Evolutionary conservation across 2,329 filamentous ascomycete species (phyloP).

Genomic region (Aspergillus puulaauensis): DNA sequence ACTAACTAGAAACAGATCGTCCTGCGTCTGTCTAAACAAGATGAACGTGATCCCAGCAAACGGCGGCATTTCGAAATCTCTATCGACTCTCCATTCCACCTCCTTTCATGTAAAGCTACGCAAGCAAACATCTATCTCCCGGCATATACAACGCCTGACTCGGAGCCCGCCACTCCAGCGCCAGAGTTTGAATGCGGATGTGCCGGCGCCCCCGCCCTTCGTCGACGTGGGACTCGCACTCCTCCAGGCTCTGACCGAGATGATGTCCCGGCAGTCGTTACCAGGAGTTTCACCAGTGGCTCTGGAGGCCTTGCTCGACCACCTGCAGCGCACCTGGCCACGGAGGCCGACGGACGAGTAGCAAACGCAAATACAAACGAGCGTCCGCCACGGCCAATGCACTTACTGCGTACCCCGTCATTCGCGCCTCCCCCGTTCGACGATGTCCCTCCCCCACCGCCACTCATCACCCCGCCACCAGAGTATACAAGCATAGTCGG

Average conservation of each 20-base stretch:
- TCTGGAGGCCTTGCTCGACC: slow-evolving; percentile 45
- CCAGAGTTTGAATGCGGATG: slow-evolving; percentile 65
- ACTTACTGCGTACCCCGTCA: slow-evolving; percentile 77
- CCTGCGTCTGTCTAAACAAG: slow-evolving; percentile 83
- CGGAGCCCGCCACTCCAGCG: slow-evolving; percentile 50
- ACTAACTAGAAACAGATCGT: slow-evolving; percentile 63
- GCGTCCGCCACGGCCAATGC: slow-evolving; percentile 66
- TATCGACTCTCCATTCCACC: slow-evolving; percentile 92
- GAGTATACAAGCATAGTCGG: slow-evolving; percentile 79
- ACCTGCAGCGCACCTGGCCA: slow-evolving; percentile 50
- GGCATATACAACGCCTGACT: slow-evolving; percentile 66
- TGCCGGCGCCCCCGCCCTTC: slow-evolving; percentile 59
- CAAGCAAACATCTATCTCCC: slow-evolving; percentile 85
- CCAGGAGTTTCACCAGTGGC: slow-evolving; percentile 41
- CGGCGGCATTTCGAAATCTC: slow-evolving; percentile 92
- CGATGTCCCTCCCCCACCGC: slow-evolving; percentile 73
- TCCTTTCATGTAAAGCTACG: slow-evolving; percentile 89
- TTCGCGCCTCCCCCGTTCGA: slow-evolving; percentile 88
- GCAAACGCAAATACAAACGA: slow-evolving; percentile 3
- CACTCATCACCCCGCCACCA: slow-evolving; percentile 76
- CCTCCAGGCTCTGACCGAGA: slow-evolving; percentile 28
- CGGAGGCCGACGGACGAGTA: slow-evolving; percentile 46
- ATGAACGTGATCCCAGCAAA: slow-evolving; percentile 73
- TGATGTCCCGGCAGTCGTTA: slow-evolving; percentile 25
- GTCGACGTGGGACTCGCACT: slow-evolving; percentile 27